Evolutionary conservation across 129 eudicot genomes (phyloP).

Genomic region (Flaveria robusta): DNA sequence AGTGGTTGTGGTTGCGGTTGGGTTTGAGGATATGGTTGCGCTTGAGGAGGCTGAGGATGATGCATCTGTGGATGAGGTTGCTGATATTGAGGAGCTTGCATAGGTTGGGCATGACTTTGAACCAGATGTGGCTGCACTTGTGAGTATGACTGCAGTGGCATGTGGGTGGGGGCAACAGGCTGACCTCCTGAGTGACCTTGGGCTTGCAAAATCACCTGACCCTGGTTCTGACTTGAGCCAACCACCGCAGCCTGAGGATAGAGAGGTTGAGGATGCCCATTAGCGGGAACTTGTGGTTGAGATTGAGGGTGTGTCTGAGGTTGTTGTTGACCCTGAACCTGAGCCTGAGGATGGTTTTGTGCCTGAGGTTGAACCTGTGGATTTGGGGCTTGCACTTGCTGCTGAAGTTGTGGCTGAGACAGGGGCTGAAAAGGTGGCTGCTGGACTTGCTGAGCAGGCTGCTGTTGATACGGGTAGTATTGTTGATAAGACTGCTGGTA

Average conservation of each 20-base stretch:
- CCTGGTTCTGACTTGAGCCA: conserved; percentile 35
- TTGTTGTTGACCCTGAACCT: conserved; percentile 32
- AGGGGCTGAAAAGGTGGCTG: conserved; percentile 48
- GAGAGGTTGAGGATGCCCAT: conserved; percentile 36
- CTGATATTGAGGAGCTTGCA: conserved; percentile 69
- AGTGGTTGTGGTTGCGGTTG: conserved; percentile 37
- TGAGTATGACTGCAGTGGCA: conserved; percentile 44
- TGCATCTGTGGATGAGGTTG: conserved; percentile 63
- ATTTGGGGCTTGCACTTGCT: conserved; percentile 38
- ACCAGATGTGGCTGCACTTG: conserved; percentile 46
- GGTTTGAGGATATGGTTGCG: conserved; percentile 41
- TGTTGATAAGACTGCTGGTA: conserved; percentile 82
- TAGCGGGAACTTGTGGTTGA: conserved; percentile 35
- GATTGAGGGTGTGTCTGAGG: conserved; percentile 29
- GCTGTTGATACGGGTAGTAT: conserved; percentile 71
- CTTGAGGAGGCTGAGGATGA: conserved; percentile 38
- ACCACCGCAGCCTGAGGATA: conserved; percentile 36
- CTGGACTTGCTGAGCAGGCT: conserved; percentile 55
- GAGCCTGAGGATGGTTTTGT: conserved; percentile 36
- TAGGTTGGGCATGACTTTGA: conserved; percentile 53
- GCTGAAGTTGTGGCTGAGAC: conserved; percentile 39
- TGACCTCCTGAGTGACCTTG: conserved; percentile 47
- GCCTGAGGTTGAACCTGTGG: conserved; percentile 39
- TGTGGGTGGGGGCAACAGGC: conserved; percentile 42
- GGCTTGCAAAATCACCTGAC: conserved; percentile 38